Evolutionary conservation across 202 grass and related monocot species (phyloP).

Genomic region (Setaria italica): DNA sequence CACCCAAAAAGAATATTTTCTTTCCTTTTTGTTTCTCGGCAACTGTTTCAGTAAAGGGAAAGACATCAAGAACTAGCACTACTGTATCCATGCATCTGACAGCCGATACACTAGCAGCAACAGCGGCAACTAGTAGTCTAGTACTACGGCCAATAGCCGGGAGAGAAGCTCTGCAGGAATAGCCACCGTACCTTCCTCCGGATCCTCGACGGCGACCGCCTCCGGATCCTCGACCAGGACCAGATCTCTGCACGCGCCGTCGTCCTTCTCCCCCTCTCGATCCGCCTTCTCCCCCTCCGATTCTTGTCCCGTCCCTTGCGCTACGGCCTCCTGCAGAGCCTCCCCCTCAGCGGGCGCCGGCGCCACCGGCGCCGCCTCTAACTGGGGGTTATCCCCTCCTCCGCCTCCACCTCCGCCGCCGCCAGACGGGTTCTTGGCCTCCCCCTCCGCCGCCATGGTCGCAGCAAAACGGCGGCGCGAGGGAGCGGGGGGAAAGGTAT

Average conservation of each 20-base stretch:
- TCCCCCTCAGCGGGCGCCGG: slow-evolving; percentile 13
- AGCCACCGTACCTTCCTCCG: slow-evolving; percentile 34
- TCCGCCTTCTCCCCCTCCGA: slow-evolving; percentile 33
- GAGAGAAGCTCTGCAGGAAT: background rate
- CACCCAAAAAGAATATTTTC: background rate
- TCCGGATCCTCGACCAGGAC: slow-evolving; percentile 39
- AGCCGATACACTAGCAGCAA: slow-evolving; percentile 18
- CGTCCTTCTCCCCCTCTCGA: slow-evolving; percentile 27
- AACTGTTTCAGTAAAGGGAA: slow-evolving; percentile 10
- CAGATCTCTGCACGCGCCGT: slow-evolving; percentile 42
- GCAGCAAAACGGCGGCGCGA: slow-evolving; percentile 26
- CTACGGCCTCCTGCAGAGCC: slow-evolving; percentile 16
- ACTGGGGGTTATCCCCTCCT: slow-evolving; percentile 40
- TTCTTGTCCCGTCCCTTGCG: slow-evolving; percentile 7
- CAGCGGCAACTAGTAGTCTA: background rate
- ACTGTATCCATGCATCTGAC: slow-evolving; percentile 18
- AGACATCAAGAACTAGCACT: background rate
- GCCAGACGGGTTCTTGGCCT: slow-evolving; percentile 43
- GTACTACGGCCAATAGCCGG: background rate
- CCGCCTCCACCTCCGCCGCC: slow-evolving; percentile 31
- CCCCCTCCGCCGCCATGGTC: slow-evolving; percentile 61
- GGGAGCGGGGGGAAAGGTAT: slow-evolving; percentile 3
- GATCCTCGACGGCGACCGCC: slow-evolving; percentile 40
- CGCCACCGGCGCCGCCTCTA: slow-evolving; percentile 19
- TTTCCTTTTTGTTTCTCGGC: background rate